These are phyloP conservation scores for Earliella scabrosa DNA, from an alignment of 1,284 basidiomycete genomes.

Conservation along the genomic window DNA sequence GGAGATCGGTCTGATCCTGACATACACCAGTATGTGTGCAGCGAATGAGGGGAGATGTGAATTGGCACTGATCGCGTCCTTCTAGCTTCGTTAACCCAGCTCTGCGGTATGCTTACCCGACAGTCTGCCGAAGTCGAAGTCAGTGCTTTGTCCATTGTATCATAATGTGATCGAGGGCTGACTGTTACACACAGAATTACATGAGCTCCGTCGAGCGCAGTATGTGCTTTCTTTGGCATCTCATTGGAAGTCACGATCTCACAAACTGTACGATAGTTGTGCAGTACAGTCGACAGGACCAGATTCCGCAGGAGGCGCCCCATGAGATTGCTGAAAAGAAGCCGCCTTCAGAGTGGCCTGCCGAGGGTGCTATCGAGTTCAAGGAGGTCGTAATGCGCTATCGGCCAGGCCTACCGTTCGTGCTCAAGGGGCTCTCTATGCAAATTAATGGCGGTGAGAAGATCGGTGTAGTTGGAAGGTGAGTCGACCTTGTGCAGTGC, in stretches of 20 bases:
- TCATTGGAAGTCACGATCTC: background rate
- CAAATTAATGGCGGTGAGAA: constrained; percentile 73
- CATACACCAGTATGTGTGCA: constrained; percentile 61
- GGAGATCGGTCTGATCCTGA: constrained; percentile 75
- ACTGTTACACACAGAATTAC: constrained; percentile 70
- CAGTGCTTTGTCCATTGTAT: constrained; percentile 19
- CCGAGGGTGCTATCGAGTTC: constrained; percentile 53
- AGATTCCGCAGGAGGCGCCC: constrained; percentile 67
- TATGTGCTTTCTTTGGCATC: constrained; percentile 27
- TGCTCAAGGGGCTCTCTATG: constrained; percentile 62
- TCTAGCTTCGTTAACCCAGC: constrained; percentile 55
- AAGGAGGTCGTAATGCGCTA: constrained; percentile 61
- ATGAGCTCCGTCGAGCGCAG: constrained; percentile 78
- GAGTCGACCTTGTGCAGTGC: background rate
- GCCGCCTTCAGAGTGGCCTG: constrained; percentile 58
- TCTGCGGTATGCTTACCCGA: constrained; percentile 61
- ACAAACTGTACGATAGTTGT: constrained; percentile 42
- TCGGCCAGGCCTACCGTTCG: constrained; percentile 57
- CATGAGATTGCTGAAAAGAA: constrained; percentile 59
- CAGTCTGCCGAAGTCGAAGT: constrained; percentile 70
- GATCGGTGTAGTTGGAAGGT: constrained; percentile 74
- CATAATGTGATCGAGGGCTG: too few relatives aligned
- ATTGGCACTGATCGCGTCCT: background rate
- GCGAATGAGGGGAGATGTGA: background rate
- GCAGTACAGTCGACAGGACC: constrained; percentile 59